phyloP scores from a whole-genome alignment of 768 basidiomycete species.

The Agaricus bisporus region DNA sequence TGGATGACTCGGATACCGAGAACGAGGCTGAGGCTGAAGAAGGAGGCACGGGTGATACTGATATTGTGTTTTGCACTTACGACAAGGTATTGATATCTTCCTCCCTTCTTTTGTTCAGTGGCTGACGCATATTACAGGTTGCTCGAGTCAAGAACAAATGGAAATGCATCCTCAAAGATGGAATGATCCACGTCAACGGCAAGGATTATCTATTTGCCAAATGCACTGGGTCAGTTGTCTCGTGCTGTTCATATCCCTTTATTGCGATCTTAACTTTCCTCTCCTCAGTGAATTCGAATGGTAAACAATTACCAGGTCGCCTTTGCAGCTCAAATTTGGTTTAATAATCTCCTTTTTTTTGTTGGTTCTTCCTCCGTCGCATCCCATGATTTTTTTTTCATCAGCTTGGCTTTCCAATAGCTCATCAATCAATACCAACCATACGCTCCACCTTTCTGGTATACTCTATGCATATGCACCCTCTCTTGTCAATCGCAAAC shows the following conservation, averaged over 20 bases:
- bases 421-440: background rate
- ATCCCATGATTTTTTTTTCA: background rate
- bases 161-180: conserved; percentile 97
- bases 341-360: background rate
- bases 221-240: conserved; percentile 77
- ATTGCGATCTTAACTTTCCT: conserved; percentile 1
- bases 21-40: conserved; percentile 81
- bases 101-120: background rate
- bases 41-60: conserved; percentile 65
- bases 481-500: too few relatives aligned
- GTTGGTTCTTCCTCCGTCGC: background rate
- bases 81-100: conserved; percentile 66
- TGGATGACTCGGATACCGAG: conserved; percentile 92
- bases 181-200: conserved; percentile 95
- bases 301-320: conserved; percentile 16
- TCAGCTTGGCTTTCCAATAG: background rate
- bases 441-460: background rate
- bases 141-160: conserved; percentile 99
- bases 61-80: conserved; percentile 97
- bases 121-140: conserved; percentile 47
- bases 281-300: conserved; percentile 35
- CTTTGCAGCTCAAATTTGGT: background rate
- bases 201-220: conserved; percentile 97
- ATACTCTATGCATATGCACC: too few relatives aligned
- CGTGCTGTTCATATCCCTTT: background rate